Evolutionary conservation across 805 yeast genomes (phyloP).

Genomic region (Teunomyces aglyptinius): DNA sequence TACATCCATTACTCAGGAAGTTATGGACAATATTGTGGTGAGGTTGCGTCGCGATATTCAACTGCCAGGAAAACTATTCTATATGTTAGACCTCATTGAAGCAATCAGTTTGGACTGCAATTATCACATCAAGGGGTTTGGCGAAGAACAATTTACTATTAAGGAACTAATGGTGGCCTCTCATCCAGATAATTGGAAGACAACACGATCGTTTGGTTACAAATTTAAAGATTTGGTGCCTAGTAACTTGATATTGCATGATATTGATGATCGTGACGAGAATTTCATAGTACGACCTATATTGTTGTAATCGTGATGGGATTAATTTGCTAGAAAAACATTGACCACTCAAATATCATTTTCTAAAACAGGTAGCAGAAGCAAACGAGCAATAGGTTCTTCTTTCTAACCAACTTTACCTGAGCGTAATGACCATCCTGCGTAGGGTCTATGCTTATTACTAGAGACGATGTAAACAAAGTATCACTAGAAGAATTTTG

Average conservation of each 20-base stretch:
- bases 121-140: background rate
- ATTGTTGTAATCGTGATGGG: background rate
- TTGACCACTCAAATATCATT: background rate
- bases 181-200: background rate
- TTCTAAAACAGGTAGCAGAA: too few relatives aligned
- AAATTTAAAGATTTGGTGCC: background rate
- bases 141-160: background rate
- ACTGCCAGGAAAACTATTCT: background rate
- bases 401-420: too few relatives aligned
- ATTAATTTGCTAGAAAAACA: background rate
- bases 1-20: background rate
- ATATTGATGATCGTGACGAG: constrained; percentile 3
- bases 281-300: constrained; percentile 1
- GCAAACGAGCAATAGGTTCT: too few relatives aligned
- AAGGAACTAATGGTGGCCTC: constrained; percentile 1
- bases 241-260: constrained; percentile 11
- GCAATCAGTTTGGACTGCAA: constrained; percentile 2
- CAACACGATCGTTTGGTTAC: background rate
- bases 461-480: too few relatives aligned
- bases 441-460: too few relatives aligned
- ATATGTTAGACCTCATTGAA: background rate
- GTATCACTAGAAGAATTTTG: too few relatives aligned
- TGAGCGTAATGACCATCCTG: too few relatives aligned
- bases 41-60: background rate
- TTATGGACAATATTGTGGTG: constrained; percentile 4